Conservation (phyloP, 192 early-diverging fungal genomes). For the Coemansia furcata region DNA sequence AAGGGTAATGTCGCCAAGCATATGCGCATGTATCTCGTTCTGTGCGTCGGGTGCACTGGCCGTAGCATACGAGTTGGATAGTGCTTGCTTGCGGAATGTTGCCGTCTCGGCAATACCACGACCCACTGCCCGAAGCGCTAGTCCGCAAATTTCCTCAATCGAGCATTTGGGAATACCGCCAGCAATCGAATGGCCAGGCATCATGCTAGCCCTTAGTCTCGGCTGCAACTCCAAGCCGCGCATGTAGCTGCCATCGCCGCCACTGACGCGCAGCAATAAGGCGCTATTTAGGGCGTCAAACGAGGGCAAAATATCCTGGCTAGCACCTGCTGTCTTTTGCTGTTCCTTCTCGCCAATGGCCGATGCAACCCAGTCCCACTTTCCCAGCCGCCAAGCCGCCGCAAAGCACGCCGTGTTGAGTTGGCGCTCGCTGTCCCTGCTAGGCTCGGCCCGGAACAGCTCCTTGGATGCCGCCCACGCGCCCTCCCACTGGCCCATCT, state of each 20-base stretch:
- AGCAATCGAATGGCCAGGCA: background rate
- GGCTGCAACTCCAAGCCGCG: slow-evolving; percentile 1
- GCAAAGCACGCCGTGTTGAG: slow-evolving; percentile 41
- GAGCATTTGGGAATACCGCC: background rate
- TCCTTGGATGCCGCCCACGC: slow-evolving; percentile 47
- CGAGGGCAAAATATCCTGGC: background rate
- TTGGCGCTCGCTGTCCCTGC: slow-evolving; percentile 11
- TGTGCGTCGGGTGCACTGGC: background rate
- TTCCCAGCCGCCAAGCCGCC: slow-evolving; percentile 49
- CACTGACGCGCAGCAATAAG: slow-evolving; percentile 22
- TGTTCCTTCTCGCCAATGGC: background rate
- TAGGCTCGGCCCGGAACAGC: slow-evolving; percentile 2
- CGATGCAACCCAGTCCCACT: slow-evolving; percentile 42
- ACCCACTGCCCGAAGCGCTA: slow-evolving; percentile 23
- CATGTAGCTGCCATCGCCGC: background rate
- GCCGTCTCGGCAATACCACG: slow-evolving; percentile 19
- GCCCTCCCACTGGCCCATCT: slow-evolving; percentile 54
- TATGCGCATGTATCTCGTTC: slow-evolving; percentile 42
- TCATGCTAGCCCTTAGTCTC: slow-evolving; percentile 4
- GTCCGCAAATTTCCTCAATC: slow-evolving; percentile 7
- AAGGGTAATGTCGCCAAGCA: slow-evolving; percentile 46
- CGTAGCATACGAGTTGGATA: background rate
- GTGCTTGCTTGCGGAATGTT: background rate
- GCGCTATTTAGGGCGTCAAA: slow-evolving; percentile 39
- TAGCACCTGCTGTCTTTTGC: background rate